Percentiles rank a stretch among this genome's conserved stretches.
Conservation (phyloP, 75 land plant genomes). For the Pseudotsuga menziesii region DNA sequence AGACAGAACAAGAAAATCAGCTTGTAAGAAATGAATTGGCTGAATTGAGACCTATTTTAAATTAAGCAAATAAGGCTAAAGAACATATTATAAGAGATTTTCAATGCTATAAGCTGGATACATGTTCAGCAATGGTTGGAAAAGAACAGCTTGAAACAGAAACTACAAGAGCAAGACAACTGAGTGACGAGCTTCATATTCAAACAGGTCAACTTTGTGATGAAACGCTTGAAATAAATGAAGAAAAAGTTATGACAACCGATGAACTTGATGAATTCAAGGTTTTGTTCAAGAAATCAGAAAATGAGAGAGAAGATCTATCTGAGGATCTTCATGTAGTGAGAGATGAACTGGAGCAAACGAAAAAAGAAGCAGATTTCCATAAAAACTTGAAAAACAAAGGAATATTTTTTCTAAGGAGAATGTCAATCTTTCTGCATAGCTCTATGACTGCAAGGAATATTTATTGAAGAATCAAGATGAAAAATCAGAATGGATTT, state of each 20-base stretch:
- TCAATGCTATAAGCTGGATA: neutral
- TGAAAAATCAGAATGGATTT: slow-evolving; percentile 4
- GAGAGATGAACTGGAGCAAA: slow-evolving; percentile 14
- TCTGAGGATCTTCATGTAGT: slow-evolving; percentile 2
- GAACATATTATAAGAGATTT: neutral
- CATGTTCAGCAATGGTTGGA: neutral
- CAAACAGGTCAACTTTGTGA: slow-evolving; percentile 2
- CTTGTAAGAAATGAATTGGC: slow-evolving; percentile 4
- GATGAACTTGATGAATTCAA: slow-evolving; percentile 32
- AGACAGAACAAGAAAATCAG: slow-evolving; percentile 4
- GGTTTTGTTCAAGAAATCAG: slow-evolving; percentile 11
- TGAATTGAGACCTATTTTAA: neutral
- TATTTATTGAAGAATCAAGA: slow-evolving; percentile 10
- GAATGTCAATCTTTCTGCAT: slow-evolving; percentile 24
- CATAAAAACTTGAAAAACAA: neutral
- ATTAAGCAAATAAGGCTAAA: slow-evolving; percentile 1
- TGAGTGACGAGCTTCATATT: slow-evolving; percentile 21
- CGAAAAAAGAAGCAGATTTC: neutral
- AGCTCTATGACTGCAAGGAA: slow-evolving; percentile 25
- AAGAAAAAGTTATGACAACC: slow-evolving; percentile 10
- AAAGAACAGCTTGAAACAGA: slow-evolving; percentile 31
- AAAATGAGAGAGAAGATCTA: slow-evolving; percentile 21
- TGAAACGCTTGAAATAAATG: slow-evolving; percentile 6
- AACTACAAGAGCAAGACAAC: slow-evolving; percentile 6
- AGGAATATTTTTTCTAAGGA: slow-evolving; percentile 8